Evolutionary conservation across 345 rosid species (phyloP).

Genomic region (Eucalyptus regnans): DNA sequence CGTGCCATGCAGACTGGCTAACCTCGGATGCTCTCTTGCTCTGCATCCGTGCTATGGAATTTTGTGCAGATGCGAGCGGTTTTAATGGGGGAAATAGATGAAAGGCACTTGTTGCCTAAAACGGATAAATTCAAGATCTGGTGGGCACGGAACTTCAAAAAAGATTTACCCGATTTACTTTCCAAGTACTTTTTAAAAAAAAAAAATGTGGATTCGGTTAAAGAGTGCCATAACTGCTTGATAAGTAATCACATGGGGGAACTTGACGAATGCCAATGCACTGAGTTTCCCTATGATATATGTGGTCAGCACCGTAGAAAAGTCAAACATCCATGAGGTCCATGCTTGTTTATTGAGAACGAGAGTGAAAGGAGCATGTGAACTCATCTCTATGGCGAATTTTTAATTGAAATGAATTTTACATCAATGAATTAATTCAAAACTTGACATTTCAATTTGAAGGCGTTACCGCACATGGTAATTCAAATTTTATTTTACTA

Average conservation of each 20-base stretch:
- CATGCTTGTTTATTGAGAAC: neutral
- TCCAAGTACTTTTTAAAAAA: no score
- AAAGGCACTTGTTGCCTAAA: neutral
- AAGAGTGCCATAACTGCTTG: neutral
- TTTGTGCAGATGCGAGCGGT: neutral
- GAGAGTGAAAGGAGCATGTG: neutral
- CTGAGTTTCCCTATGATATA: neutral
- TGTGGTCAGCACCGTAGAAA: neutral
- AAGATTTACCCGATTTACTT: neutral
- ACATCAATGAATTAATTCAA: no score
- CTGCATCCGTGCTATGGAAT: neutral
- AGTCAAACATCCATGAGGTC: neutral
- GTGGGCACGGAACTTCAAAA: neutral
- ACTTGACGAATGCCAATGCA: neutral
- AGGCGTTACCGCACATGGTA: accelerated
- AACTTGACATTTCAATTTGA: no score
- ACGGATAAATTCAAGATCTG: neutral
- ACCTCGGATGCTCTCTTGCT: neutral
- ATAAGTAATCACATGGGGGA: neutral
- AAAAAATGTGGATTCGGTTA: neutral
- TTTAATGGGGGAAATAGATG: neutral
- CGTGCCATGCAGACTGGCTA: neutral
- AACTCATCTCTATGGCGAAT: neutral
- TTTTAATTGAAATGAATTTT: neutral
- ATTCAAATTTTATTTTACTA: neutral